phyloP scores from a whole-genome alignment of 2,329 filamentous ascomycete genomes.

The Leptoxyphium fumago region DNA sequence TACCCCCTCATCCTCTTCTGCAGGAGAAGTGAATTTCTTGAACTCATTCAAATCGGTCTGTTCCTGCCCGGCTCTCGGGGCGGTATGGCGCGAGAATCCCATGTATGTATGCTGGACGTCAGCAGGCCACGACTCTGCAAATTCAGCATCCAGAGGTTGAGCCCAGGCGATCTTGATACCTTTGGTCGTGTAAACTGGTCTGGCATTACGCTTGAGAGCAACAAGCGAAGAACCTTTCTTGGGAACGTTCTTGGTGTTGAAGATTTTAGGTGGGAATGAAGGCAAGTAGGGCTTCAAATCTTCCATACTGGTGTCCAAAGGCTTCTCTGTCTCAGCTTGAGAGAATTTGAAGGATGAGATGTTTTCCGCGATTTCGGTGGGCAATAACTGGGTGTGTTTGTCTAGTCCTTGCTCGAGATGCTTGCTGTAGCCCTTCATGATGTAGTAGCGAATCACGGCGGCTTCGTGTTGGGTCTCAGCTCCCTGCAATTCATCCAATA shows the following conservation, averaged over 20 bases:
- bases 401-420: constrained; percentile 2
- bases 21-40: neutral
- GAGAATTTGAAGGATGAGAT: neutral
- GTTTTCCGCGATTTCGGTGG: neutral
- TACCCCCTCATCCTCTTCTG: neutral
- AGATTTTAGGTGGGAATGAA: neutral
- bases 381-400: neutral
- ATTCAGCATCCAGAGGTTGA: constrained; percentile 24
- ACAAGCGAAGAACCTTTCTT: constrained; percentile 4
- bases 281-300: neutral
- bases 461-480: neutral
- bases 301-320: neutral
- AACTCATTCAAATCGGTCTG: neutral
- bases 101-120: constrained; percentile 17
- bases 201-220: constrained; percentile 3
- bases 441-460: neutral
- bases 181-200: constrained; percentile 11
- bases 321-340: neutral
- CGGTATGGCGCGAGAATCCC: constrained; percentile 14
- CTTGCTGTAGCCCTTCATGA: neutral
- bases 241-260: constrained; percentile 1
- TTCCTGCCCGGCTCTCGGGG: constrained; percentile 3
- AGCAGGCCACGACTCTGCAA: constrained; percentile 20
- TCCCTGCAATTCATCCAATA: constrained; percentile 7
- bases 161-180: constrained; percentile 21